These are phyloP conservation scores for Naganishia antarctica DNA, from an alignment of 768 basidiomycete genomes.

Conservation along the genomic window DNA sequence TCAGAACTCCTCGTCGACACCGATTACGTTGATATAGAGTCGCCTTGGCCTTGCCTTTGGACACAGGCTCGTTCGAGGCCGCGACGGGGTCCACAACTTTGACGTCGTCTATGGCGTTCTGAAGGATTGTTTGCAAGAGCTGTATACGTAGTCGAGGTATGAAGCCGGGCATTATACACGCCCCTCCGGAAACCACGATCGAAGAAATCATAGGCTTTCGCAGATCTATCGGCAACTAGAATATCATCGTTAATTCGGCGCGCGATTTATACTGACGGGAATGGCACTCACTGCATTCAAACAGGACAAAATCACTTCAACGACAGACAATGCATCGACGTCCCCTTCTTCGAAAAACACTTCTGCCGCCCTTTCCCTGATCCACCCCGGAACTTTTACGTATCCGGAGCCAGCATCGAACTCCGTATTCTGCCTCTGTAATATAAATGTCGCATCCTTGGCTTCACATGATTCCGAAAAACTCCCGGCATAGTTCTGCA, in stretches of 20 bases:
- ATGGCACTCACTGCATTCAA: background rate
- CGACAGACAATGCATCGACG: conserved; percentile 77
- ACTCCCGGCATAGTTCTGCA: background rate
- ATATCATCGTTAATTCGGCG: background rate
- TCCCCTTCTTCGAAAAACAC: conserved; percentile 84
- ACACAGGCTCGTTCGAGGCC: background rate
- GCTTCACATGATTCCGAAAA: background rate
- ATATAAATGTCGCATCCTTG: conserved; percentile 4
- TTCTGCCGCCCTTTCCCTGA: conserved; percentile 85
- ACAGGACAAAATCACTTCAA: conserved; percentile 63
- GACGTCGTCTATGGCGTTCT: conserved; percentile 18
- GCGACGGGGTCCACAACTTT: background rate
- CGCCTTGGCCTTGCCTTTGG: conserved; percentile 26
- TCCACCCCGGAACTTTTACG: conserved; percentile 77
- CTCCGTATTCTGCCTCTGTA: background rate
- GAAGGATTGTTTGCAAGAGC: conserved; percentile 61
- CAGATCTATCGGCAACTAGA: conserved; percentile 80
- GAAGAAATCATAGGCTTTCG: conserved; percentile 76
- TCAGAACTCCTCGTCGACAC: conserved; percentile 16
- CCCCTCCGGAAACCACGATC: conserved; percentile 82
- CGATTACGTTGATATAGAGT: conserved; percentile 20
- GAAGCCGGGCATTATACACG: conserved; percentile 85
- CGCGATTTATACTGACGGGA: background rate
- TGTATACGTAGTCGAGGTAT: conserved; percentile 80
- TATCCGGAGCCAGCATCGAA: conserved; percentile 65